Conservation (phyloP, 805 yeast genomes). For the Candida nitratophila region DNA sequence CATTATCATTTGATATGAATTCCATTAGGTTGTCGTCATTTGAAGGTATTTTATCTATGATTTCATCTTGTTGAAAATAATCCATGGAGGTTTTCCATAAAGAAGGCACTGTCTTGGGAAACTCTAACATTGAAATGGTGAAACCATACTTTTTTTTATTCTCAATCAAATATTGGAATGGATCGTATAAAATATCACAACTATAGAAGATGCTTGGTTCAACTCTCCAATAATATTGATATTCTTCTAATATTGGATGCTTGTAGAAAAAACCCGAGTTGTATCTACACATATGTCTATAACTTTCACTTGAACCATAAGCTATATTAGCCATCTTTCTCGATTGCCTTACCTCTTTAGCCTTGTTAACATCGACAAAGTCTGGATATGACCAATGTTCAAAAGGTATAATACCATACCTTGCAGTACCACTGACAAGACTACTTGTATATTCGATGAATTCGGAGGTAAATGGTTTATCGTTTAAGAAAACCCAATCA, state of each 20-base stretch:
- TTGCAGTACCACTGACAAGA: slow-evolving; percentile 36
- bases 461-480: slow-evolving; percentile 36
- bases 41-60: slow-evolving; percentile 11
- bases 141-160: slow-evolving; percentile 44
- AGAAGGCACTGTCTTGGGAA: slow-evolving; percentile 41
- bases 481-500: slow-evolving; percentile 44
- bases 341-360: slow-evolving; percentile 28
- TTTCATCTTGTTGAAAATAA: slow-evolving; percentile 27
- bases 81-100: slow-evolving; percentile 42
- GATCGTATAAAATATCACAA: slow-evolving; percentile 49
- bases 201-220: slow-evolving; percentile 46
- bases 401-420: slow-evolving; percentile 39
- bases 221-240: slow-evolving; percentile 57
- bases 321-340: slow-evolving; percentile 33
- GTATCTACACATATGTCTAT: slow-evolving; percentile 64
- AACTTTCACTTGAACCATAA: slow-evolving; percentile 60
- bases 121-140: slow-evolving; percentile 46
- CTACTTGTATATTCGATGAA: slow-evolving; percentile 32
- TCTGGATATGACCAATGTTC: slow-evolving; percentile 49
- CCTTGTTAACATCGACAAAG: slow-evolving; percentile 34
- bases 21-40: slow-evolving; percentile 37
- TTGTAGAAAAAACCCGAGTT: slow-evolving; percentile 48
- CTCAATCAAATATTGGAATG: slow-evolving; percentile 48
- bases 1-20: slow-evolving; percentile 60
- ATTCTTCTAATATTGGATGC: slow-evolving; percentile 42